Evolutionary conservation across 176 grass and related monocot genomes (phyloP).

Genomic region (Cymbopogon citratus): DNA sequence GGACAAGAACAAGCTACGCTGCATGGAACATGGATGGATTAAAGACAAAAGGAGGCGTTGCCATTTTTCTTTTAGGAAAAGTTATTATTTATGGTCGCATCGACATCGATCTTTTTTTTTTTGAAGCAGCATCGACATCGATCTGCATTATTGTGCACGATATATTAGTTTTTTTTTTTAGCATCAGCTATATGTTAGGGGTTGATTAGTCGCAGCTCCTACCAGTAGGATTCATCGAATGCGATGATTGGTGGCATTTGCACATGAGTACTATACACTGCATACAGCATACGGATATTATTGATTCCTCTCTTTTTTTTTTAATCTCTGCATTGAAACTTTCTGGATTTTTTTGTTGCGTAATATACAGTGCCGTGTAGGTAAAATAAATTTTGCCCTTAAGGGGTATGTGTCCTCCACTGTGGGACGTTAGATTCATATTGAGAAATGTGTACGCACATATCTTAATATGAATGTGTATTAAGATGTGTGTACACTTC

Average conservation of each 20-base stretch:
- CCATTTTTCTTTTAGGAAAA: not conserved
- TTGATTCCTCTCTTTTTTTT: too few species aligned
- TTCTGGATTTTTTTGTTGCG: not conserved
- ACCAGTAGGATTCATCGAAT: not conserved
- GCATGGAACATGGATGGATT: not conserved
- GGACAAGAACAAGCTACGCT: not conserved
- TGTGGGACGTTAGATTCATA: too few species aligned
- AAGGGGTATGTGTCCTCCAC: too few species aligned
- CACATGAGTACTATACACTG: not conserved
- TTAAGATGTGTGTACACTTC: too few species aligned
- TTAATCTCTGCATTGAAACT: not conserved
- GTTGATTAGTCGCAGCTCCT: not conserved
- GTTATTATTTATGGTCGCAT: not conserved
- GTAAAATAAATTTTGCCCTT: too few species aligned
- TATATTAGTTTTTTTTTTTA: too few species aligned
- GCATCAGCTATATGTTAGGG: not conserved
- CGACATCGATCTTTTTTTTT: not conserved
- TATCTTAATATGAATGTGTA: too few species aligned
- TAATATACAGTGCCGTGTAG: too few species aligned
- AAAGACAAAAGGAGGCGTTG: not conserved
- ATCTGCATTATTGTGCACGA: not conserved
- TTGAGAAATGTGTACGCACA: too few species aligned
- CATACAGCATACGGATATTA: too few species aligned
- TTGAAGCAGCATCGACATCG: too few species aligned
- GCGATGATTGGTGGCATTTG: not conserved